These are phyloP conservation scores for Pilatotrama ljubarskyi DNA, from an alignment of 768 basidiomycete genomes.

Conservation along the genomic window DNA sequence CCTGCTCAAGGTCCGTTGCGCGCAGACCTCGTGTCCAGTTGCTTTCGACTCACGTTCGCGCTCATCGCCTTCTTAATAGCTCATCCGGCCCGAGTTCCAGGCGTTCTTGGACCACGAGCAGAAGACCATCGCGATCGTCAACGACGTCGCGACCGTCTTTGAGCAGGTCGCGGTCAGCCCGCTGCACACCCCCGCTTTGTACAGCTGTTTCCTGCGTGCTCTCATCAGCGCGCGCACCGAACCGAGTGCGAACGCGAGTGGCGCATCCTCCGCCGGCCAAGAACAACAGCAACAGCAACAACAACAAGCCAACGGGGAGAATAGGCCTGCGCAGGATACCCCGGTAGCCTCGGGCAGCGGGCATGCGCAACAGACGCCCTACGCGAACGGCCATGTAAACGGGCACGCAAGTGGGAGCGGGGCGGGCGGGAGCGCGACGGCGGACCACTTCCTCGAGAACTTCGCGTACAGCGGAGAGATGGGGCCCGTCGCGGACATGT, in stretches of 20 bases:
- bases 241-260: conserved; percentile 18
- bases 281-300: neutral
- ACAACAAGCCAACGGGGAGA: conserved; percentile 1
- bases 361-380: neutral
- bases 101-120: conserved; percentile 74
- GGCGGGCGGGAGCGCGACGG: neutral
- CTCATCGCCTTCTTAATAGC: conserved; percentile 34
- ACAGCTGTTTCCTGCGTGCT: conserved; percentile 79
- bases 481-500: conserved; percentile 80
- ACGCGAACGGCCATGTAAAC: conserved; percentile 4
- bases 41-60: neutral
- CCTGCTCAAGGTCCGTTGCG: conserved; percentile 72
- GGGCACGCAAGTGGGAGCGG: conserved; percentile 4
- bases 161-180: conserved; percentile 76
- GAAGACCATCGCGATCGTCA: conserved; percentile 66
- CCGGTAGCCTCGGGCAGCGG: conserved; percentile 6
- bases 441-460: conserved; percentile 40
- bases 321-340: conserved; percentile 11
- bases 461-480: conserved; percentile 81
- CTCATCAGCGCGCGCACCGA: conserved; percentile 59
- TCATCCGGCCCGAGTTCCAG: conserved; percentile 83
- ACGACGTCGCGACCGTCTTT: conserved; percentile 79
- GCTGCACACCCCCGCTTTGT: conserved; percentile 87
- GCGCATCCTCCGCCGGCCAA: conserved; percentile 4
- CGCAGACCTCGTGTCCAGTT: neutral